Percentiles rank a stretch among this genome's conserved stretches.
Evolutionary conservation across 345 rosid genomes (phyloP).

Genomic region (Camelina laxa): DNA sequence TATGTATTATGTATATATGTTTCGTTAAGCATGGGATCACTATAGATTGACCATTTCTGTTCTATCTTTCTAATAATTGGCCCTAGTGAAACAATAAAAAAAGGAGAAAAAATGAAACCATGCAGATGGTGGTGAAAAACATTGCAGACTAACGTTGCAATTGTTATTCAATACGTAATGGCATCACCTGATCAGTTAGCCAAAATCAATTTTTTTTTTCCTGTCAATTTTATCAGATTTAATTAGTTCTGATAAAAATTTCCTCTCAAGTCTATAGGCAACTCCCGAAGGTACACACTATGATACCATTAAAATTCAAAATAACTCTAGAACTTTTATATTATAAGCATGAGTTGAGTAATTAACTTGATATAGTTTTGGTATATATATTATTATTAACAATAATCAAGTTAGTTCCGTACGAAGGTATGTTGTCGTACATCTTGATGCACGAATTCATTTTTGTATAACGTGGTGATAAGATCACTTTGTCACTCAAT

Average conservation of each 20-base stretch:
- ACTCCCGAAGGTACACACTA: neutral
- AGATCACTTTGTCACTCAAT: conserved; percentile 24
- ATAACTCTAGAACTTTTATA: neutral
- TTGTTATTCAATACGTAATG: conserved; percentile 1
- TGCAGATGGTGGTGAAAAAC: neutral
- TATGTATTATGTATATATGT: conserved; percentile 13
- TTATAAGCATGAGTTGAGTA: neutral
- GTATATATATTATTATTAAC: neutral
- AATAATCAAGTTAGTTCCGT: conserved; percentile 23
- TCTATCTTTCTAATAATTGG: conserved; percentile 14
- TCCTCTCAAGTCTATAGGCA: neutral
- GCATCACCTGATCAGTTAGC: neutral
- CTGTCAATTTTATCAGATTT: neutral
- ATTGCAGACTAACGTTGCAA: neutral
- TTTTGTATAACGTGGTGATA: conserved; percentile 22
- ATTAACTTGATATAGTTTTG: neutral
- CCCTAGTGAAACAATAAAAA: neutral
- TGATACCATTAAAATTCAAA: neutral
- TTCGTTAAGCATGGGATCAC: conserved; percentile 27
- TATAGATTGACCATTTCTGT: conserved; percentile 35
- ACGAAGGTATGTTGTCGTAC: conserved; percentile 25
- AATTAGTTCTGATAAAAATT: no score
- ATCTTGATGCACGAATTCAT: conserved; percentile 8
- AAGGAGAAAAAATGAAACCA: conserved; percentile 13
- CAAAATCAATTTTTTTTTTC: neutral